Percentiles rank a stretch among this genome's conserved stretches.
Conservation (phyloP, 495 filamentous ascomycete genomes). For the Cladorrhinum samala region DNA sequence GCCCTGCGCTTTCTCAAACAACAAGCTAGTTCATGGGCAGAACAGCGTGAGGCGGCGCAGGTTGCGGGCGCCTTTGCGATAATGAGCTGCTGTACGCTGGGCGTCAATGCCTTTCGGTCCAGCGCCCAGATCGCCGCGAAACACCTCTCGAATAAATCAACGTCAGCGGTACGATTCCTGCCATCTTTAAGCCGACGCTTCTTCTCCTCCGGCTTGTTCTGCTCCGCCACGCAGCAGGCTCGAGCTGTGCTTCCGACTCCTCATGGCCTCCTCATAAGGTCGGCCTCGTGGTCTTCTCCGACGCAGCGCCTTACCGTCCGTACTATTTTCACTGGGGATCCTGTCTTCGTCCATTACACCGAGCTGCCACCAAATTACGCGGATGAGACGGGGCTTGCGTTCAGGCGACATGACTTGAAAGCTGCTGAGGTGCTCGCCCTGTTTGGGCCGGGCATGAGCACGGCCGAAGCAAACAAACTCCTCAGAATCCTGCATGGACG, state of each 20-base stretch:
- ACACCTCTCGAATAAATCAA: constrained; percentile 14
- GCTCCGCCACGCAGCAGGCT: neutral
- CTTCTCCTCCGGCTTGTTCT: constrained; percentile 17
- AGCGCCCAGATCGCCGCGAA: constrained; percentile 22
- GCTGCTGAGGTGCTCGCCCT: constrained; percentile 52
- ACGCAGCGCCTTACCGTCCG: constrained; percentile 22
- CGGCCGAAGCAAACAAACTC: constrained; percentile 54
- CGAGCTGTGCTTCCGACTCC: neutral
- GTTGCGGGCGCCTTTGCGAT: constrained; percentile 14
- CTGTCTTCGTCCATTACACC: constrained; percentile 35
- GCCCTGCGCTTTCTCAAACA: neutral
- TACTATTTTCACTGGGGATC: constrained; percentile 16
- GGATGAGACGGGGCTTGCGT: constrained; percentile 43
- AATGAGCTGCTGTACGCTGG: constrained; percentile 25
- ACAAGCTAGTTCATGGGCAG: constrained; percentile 21
- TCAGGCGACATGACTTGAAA: constrained; percentile 40
- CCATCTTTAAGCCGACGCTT: constrained; percentile 3
- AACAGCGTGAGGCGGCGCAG: constrained; percentile 20
- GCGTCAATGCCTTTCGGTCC: constrained; percentile 28
- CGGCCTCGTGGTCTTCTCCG: constrained; percentile 6
- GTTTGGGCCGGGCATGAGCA: constrained; percentile 52
- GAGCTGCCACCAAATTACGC: constrained; percentile 42
- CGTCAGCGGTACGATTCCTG: neutral
- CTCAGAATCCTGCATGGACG: constrained; percentile 66
- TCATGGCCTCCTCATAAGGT: neutral